A percentile compares a stretch with the other conserved stretches of the same genome.
These are phyloP conservation scores for Tetrahymena malaccensis DNA, from an alignment of 73 alveolate genomes.

Conservation along the genomic window DNA sequence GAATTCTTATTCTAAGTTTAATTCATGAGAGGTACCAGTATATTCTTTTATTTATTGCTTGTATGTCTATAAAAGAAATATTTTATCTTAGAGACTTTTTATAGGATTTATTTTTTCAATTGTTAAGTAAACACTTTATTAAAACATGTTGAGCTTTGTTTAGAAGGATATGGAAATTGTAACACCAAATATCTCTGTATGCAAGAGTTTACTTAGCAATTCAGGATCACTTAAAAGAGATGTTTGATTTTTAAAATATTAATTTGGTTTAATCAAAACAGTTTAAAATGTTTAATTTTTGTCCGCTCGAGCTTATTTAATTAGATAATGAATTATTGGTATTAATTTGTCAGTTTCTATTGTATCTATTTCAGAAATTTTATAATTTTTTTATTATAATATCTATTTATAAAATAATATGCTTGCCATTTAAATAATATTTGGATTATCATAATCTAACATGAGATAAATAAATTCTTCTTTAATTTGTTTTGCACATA, in stretches of 20 bases:
- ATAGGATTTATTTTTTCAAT: background rate
- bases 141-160: background rate
- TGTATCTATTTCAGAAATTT: background rate
- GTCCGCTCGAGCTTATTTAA: background rate
- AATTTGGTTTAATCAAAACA: no score
- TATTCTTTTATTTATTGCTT: background rate
- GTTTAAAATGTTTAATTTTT: background rate
- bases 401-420: background rate
- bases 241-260: no score
- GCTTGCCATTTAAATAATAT: background rate
- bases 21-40: no score
- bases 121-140: no score
- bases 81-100: background rate
- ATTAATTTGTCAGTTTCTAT: background rate
- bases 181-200: background rate
- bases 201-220: no score
- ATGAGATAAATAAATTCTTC: background rate
- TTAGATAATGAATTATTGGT: background rate
- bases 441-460: background rate
- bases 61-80: no score
- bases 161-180: background rate
- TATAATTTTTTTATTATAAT: background rate
- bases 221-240: no score
- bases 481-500: background rate
- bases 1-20: no score